Evolutionary conservation across 805 yeast genomes (phyloP), one percentile per base, ranked within the genome.

Genomic region (Metschnikowia chrysomelidarum): DNA sequence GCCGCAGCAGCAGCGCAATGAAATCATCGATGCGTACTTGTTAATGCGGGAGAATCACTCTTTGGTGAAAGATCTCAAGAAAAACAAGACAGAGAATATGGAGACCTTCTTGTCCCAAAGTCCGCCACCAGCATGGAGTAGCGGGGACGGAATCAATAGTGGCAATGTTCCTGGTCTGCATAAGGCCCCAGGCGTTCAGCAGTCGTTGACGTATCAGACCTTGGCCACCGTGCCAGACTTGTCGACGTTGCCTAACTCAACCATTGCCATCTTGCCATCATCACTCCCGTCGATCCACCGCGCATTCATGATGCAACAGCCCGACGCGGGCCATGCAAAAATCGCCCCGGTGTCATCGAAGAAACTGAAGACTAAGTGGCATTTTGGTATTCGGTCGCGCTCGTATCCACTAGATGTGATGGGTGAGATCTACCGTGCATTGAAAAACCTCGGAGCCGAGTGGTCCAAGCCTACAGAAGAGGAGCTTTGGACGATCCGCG

Each of bases 321-420:
- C 51, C 14, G 54, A 46, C 14, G 46, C 47, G 17, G 45, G 49
- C 39, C 57, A 52, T 34, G 36, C 56, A 18, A 53, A 60, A 27
- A 60, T 68, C 32, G 68, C 71, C 26, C 80, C 86, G 7, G 67
- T 80, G 14, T 72, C 81, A 16, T 72, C 83, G 30, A 88, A 91
- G 59, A 87, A 87, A 59, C 84, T 91, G 43, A 91, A 88, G 62
- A 87, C 96, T 5, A 80, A 95, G 61, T 93, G 98, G 98, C 98
- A 93, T 68, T 93, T 93, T 56, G 98, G 98, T 47, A 93, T 93
- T 42, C 73, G 98, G 56, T 87, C 96, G 7, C 74, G 97, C 52
- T 87, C 96, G 1, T 93, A 93, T 57, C 98, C 98, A 21, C 70
- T 93, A 50, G 98, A 93, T 60, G 98, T 93, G 3, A 93, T 93